A percentile compares a stretch with the other conserved stretches of the same genome.
phyloP scores from a whole-genome alignment of 1,139 yeast genomes.

The Sugiyamaella novakii region DNA sequence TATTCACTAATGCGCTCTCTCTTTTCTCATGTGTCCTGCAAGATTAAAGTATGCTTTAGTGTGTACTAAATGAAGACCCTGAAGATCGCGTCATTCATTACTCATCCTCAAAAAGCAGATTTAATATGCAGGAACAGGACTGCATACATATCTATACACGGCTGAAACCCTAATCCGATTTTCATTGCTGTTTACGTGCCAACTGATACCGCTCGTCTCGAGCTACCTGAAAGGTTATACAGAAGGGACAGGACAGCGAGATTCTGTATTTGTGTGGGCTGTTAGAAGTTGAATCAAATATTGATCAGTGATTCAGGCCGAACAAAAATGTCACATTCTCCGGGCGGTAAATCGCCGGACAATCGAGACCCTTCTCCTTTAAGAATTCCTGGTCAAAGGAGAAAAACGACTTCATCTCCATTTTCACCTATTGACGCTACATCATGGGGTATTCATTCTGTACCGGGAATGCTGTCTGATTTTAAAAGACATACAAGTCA shows the following conservation, averaged over 20 bases:
- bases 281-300: no score
- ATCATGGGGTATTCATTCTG: constrained; percentile 46
- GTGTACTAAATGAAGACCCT: constrained; percentile 13
- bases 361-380: constrained; percentile 15
- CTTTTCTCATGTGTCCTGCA: constrained; percentile 18
- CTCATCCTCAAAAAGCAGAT: no score
- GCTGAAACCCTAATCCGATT: constrained; percentile 10
- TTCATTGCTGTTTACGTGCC: constrained; percentile 7
- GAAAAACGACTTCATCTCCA: constrained; percentile 26
- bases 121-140: no score
- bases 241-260: neutral
- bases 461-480: constrained; percentile 43
- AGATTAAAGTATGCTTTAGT: constrained; percentile 1
- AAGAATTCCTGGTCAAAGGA: constrained; percentile 28
- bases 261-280: neutral
- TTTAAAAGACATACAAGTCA: constrained; percentile 43
- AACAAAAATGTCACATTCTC: constrained; percentile 14
- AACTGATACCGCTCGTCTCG: neutral
- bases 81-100: constrained; percentile 4
- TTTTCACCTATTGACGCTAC: constrained; percentile 26
- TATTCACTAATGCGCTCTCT: no score
- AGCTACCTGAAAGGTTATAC: constrained; percentile 12
- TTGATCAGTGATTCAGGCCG: no score
- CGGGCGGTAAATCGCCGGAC: constrained; percentile 1
- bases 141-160: no score